Evolutionary conservation across 768 basidiomycete genomes (phyloP).

Genomic region (Scleroderma citrinum): DNA sequence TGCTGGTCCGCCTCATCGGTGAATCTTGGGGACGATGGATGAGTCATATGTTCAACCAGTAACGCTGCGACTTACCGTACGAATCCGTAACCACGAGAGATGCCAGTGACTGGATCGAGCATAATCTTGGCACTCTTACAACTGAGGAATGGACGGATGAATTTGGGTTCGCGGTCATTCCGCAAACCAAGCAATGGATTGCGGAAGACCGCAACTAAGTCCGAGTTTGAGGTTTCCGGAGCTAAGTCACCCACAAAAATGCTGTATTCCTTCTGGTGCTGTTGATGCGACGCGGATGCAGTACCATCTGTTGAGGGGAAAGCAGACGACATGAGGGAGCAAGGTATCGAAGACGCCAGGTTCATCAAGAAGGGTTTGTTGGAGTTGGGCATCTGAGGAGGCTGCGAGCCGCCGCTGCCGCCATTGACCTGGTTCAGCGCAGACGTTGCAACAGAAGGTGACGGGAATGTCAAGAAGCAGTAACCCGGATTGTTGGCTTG

Average conservation of each 20-base stretch:
- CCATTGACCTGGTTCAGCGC: constrained; percentile 62
- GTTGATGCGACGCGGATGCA: constrained; percentile 37
- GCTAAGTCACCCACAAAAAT: constrained; percentile 94
- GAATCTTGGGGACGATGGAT: constrained; percentile 45
- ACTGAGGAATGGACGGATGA: constrained; percentile 82
- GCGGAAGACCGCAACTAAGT: constrained; percentile 88
- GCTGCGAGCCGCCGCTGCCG: constrained; percentile 31
- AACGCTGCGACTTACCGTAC: constrained; percentile 54
- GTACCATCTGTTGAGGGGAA: constrained; percentile 23
- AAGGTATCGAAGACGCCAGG: constrained; percentile 55
- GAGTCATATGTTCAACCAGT: constrained; percentile 3
- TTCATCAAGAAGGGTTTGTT: constrained; percentile 73
- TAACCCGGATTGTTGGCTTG: constrained; percentile 82
- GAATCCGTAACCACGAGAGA: constrained; percentile 89
- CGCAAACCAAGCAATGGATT: constrained; percentile 83
- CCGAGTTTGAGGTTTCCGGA: constrained; percentile 90
- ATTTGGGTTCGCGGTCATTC: constrained; percentile 82
- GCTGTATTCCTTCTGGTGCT: constrained; percentile 81
- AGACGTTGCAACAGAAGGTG: constrained; percentile 59
- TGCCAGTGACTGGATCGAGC: constrained; percentile 85
- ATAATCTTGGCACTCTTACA: constrained; percentile 96
- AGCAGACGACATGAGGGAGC: constrained; percentile 28
- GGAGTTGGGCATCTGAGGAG: constrained; percentile 82
- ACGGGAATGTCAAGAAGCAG: constrained; percentile 83
- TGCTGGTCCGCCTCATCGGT: constrained; percentile 86